Base-by-base conservation (phyloP, 2,329 filamentous ascomycete genomes). In the Zasmidium citrigriseum region DNA sequence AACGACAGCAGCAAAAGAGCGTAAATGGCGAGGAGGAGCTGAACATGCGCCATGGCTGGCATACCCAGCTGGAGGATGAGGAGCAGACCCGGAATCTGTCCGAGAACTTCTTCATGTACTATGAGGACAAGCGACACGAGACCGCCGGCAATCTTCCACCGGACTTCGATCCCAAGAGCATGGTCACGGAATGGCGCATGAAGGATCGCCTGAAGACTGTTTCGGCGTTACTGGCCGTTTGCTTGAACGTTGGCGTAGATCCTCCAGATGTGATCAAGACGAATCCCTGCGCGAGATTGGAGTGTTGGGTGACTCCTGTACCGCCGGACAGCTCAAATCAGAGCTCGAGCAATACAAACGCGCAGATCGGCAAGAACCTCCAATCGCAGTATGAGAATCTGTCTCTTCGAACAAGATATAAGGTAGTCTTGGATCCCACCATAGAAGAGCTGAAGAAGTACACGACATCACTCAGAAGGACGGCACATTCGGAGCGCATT, bases 51-150 rank as follows among this genome's bases (percentile, higher is more conserved):
- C 93, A 97, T 77, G 93, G 93, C 49, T 97, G 95, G 79, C 91
- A 96, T 71, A 89, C 93, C 67, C 91, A 96, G 74, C 92, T 96
- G 73, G 89, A 91, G 71, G 96, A 92, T 66, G 91, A 96, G 71
- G 93, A 96, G 69, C 89, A 96, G 67, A 64, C 63, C 21, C 89
- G 89, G 57, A 84, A 92, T 65, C 81, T 96, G 63, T 68, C 64
- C 45, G 55, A 96, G 89, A 96, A 91, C 66, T 99, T 96, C 86
- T 98, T 96, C 80, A 98, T 98, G 93, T 99, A 99, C 77, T 99
- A 90, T 76, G 97, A 93, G 63, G 95, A 99, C 76, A 98, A 98
- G 76, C 89, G 93, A 54, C 95, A 99, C 76, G 95, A 98, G 73
- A 95, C 91, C 21, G 93, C 91, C 34, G 95, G 92, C 21, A 91